phyloP scores from a whole-genome alignment of 2,329 filamentous ascomycete genomes.

The Beauveria sp. region DNA sequence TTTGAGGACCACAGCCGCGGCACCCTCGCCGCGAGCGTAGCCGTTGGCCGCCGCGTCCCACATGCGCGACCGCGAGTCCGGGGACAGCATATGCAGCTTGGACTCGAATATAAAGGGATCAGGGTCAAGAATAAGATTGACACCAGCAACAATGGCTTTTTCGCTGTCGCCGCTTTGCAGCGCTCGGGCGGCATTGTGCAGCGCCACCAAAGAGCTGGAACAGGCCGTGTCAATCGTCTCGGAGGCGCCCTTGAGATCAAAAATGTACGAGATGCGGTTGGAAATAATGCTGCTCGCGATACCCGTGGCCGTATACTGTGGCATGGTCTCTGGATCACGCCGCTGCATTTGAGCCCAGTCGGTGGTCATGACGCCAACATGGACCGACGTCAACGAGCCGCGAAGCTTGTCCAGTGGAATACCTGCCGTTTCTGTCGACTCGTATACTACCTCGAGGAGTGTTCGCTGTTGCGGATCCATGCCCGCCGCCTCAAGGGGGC shows the following conservation, averaged over 20 bases:
- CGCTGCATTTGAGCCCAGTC: conserved; percentile 23
- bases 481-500: conserved; percentile 34
- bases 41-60: conserved; percentile 39
- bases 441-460: conserved; percentile 27
- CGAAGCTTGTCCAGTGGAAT: neutral
- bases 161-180: conserved; percentile 35
- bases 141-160: conserved; percentile 25
- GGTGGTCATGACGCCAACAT: conserved; percentile 18
- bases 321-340: conserved; percentile 15
- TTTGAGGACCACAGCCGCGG: conserved; percentile 40
- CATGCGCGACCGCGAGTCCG: conserved; percentile 26
- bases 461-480: conserved; percentile 25
- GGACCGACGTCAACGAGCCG: conserved; percentile 12
- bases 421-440: conserved; percentile 17
- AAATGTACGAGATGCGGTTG: conserved; percentile 45
- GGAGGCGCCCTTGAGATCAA: conserved; percentile 42
- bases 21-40: conserved; percentile 45
- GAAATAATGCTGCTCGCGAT: conserved; percentile 23
- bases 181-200: conserved; percentile 40
- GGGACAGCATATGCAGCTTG: conserved; percentile 30
- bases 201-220: conserved; percentile 39
- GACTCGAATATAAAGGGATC: conserved; percentile 27
- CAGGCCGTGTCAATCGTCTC: conserved; percentile 43
- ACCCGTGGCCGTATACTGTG: neutral
- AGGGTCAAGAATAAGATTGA: conserved; percentile 15